These are phyloP conservation scores for Gynostemma pentaphyllum DNA, from an alignment of 306 rosid species.

Conservation along the genomic window DNA sequence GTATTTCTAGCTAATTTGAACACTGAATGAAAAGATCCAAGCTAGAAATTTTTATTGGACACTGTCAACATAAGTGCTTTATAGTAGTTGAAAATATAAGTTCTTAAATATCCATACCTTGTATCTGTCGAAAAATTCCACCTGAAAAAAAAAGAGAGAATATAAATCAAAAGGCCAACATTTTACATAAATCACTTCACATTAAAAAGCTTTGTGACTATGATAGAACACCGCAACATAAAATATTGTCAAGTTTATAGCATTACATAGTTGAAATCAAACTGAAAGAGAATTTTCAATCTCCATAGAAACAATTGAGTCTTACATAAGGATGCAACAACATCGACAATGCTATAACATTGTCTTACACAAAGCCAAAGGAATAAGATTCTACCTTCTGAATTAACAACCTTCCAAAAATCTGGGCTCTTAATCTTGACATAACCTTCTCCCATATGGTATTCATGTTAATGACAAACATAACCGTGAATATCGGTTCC, in stretches of 20 bases:
- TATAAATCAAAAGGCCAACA: background rate
- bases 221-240: background rate
- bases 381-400: constrained; percentile 46
- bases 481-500: constrained; percentile 79
- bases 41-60: background rate
- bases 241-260: background rate
- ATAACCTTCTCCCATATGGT: constrained; percentile 86
- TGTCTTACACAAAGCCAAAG: background rate
- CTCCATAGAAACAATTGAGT: background rate
- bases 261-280: background rate
- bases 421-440: constrained; percentile 82
- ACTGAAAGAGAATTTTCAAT: background rate
- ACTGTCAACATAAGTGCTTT: no score
- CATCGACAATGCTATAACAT: background rate
- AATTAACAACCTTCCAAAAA: constrained; percentile 74
- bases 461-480: constrained; percentile 75
- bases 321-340: background rate
- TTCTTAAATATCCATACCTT: constrained; percentile 40
- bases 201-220: background rate
- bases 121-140: constrained; percentile 83
- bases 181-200: background rate
- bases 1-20: background rate
- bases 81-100: background rate
- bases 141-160: constrained; percentile 34
- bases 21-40: background rate